Evolutionary conservation across 1,284 basidiomycete genomes (phyloP).

Genomic region (Fomitopsis schrenkii): DNA sequence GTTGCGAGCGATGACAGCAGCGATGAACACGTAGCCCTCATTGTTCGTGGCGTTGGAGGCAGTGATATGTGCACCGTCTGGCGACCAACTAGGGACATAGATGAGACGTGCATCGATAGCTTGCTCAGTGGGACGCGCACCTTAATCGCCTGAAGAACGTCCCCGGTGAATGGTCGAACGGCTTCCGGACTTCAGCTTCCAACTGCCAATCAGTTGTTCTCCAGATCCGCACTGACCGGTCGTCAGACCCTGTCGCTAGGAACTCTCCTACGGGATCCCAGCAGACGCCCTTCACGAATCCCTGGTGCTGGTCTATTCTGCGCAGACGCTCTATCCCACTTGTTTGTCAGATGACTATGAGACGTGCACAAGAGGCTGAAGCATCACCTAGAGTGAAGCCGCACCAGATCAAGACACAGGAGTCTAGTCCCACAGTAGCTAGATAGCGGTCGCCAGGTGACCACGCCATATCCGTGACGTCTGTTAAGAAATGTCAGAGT

Average conservation of each 20-base stretch:
- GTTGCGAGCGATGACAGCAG: slow-evolving; percentile 87
- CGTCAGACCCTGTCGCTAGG: slow-evolving; percentile 95
- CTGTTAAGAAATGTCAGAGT: slow-evolving; percentile 34
- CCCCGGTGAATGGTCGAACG: slow-evolving; percentile 91
- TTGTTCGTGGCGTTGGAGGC: slow-evolving; percentile 97
- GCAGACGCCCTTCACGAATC: slow-evolving; percentile 97
- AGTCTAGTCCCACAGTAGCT: slow-evolving; percentile 93
- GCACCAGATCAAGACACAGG: slow-evolving; percentile 90
- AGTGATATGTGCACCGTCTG: slow-evolving; percentile 96
- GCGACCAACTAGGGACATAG: slow-evolving; percentile 77
- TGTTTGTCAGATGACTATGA: not conserved
- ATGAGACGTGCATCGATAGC: not conserved
- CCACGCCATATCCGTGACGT: slow-evolving; percentile 97
- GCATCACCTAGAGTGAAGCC: slow-evolving; percentile 70
- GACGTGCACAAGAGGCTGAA: not conserved
- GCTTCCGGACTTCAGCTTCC: slow-evolving; percentile 81
- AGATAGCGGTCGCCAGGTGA: slow-evolving; percentile 87
- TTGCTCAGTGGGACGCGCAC: slow-evolving; percentile 31
- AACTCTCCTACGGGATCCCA: slow-evolving; percentile 98
- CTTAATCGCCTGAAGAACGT: slow-evolving; percentile 94
- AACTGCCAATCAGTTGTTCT: slow-evolving; percentile 88
- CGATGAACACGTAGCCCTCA: slow-evolving; percentile 94
- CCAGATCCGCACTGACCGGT: slow-evolving; percentile 97
- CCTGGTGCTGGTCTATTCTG: slow-evolving; percentile 87
- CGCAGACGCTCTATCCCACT: slow-evolving; percentile 57